Evolutionary conservation across 2,329 filamentous ascomycete genomes (phyloP).

Genomic region (Alternaria conjuncta): DNA sequence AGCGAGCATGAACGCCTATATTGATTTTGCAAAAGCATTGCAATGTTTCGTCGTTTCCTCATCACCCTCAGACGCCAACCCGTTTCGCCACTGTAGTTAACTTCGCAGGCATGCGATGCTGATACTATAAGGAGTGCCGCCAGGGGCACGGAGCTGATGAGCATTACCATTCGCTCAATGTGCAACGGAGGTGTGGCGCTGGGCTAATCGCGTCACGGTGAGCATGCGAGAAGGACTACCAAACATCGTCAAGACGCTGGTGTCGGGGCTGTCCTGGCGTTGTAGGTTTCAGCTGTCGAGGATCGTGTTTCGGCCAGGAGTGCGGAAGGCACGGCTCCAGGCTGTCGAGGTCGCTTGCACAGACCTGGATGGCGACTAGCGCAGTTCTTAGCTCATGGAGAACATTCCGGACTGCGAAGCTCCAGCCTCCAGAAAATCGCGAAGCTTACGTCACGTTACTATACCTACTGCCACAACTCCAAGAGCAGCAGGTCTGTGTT

Average conservation of each 20-base stretch:
- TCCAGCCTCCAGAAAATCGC: neutral
- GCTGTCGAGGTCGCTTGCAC: neutral
- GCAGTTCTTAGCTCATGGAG: neutral
- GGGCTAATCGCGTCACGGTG: conserved; percentile 11
- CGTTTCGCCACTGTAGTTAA: conserved; percentile 14
- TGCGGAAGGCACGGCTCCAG: neutral
- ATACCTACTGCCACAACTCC: neutral
- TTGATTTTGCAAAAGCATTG: conserved; percentile 11
- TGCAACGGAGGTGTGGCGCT: neutral
- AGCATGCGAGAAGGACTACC: conserved; percentile 4
- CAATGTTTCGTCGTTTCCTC: conserved; percentile 7
- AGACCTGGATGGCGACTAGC: neutral
- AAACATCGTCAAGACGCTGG: conserved; percentile 28
- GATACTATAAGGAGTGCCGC: conserved; percentile 6
- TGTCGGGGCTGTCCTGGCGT: conserved; percentile 30
- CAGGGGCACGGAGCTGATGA: neutral
- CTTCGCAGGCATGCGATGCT: conserved; percentile 8
- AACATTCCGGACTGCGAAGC: neutral
- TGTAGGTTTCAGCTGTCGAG: conserved; percentile 26
- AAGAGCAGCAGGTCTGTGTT: neutral
- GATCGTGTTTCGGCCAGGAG: conserved; percentile 24
- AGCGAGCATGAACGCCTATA: conserved; percentile 2
- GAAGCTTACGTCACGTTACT: neutral
- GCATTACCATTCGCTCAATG: conserved; percentile 10
- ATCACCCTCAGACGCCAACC: conserved; percentile 19